A percentile compares a stretch with the other conserved stretches of the same genome.
These are phyloP conservation scores for Geotrichum candidum DNA, from an alignment of 1,139 yeast genomes.

Conservation along the genomic window DNA sequence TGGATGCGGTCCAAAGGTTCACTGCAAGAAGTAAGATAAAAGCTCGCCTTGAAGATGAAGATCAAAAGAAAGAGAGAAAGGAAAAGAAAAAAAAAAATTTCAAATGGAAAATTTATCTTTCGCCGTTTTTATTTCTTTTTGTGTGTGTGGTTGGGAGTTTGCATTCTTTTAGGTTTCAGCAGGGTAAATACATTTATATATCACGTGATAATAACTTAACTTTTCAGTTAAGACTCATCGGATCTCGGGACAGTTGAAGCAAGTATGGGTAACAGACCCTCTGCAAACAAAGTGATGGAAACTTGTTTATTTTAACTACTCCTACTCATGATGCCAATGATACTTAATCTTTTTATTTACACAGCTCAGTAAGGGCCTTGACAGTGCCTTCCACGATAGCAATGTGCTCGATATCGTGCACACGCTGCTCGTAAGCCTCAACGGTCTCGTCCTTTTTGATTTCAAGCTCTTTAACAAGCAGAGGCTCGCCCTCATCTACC, in stretches of 20 bases:
- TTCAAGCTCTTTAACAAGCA: constrained; percentile 71
- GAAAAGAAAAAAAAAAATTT: background rate
- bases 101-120: background rate
- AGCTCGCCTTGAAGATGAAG: constrained; percentile 21
- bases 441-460: constrained; percentile 65
- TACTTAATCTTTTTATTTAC: background rate
- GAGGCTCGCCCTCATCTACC: constrained; percentile 89
- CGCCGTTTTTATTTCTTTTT: background rate
- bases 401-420: constrained; percentile 77
- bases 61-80: background rate
- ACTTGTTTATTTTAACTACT: too few species aligned
- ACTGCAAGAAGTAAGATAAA: constrained; percentile 23
- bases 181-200: background rate
- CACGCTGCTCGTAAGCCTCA: constrained; percentile 73
- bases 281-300: background rate
- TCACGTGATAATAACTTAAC: background rate
- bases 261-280: background rate
- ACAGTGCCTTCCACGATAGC: constrained; percentile 91
- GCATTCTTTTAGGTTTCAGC: background rate
- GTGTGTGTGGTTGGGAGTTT: background rate
- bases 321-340: background rate
- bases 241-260: background rate
- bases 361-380: constrained; percentile 46
- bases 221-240: background rate
- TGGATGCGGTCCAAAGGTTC: constrained; percentile 23